Percentiles rank a stretch among this genome's conserved stretches.
These are phyloP conservation scores for Calocera viscosa DNA, from an alignment of 768 basidiomycete genomes.

Conservation along the genomic window DNA sequence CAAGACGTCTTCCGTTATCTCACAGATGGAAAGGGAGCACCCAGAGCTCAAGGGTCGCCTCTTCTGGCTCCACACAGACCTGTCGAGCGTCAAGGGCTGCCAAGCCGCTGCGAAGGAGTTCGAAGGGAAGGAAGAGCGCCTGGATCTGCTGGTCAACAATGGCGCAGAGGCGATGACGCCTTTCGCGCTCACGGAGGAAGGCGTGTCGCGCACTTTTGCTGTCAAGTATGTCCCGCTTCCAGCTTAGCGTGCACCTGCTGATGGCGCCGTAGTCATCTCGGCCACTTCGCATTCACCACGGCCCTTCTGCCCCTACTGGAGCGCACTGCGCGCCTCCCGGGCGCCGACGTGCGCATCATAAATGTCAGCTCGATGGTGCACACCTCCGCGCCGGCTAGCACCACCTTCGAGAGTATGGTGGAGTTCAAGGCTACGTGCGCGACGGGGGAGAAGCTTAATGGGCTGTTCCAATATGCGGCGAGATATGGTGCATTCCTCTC, in stretches of 20 bases:
- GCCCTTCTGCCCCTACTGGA: conserved; percentile 1
- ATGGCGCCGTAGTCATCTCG: neutral
- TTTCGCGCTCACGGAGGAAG: conserved; percentile 14
- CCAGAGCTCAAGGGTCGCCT: conserved; percentile 26
- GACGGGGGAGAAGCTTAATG: neutral
- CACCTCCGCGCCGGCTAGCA: neutral
- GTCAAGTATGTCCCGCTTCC: conserved; percentile 3
- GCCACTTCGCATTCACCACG: neutral
- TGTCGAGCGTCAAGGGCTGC: conserved; percentile 29
- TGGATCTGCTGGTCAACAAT: conserved; percentile 33
- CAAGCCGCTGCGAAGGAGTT: conserved; percentile 30
- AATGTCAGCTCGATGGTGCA: neutral
- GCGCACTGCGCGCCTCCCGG: neutral
- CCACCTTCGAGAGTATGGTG: neutral
- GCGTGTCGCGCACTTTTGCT: conserved; percentile 8
- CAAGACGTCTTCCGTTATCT: conserved; percentile 26
- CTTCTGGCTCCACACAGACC: conserved; percentile 31
- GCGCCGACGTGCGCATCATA: conserved; percentile 6
- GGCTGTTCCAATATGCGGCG: neutral
- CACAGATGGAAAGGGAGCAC: conserved; percentile 27
- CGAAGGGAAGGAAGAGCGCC: conserved; percentile 30
- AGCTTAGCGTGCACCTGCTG: neutral
- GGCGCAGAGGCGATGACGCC: conserved; percentile 15
- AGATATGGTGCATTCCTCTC: neutral
- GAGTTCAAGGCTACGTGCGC: neutral